Conservation (phyloP, 2,329 filamentous ascomycete genomes). For the Microascus cirrosus region DNA sequence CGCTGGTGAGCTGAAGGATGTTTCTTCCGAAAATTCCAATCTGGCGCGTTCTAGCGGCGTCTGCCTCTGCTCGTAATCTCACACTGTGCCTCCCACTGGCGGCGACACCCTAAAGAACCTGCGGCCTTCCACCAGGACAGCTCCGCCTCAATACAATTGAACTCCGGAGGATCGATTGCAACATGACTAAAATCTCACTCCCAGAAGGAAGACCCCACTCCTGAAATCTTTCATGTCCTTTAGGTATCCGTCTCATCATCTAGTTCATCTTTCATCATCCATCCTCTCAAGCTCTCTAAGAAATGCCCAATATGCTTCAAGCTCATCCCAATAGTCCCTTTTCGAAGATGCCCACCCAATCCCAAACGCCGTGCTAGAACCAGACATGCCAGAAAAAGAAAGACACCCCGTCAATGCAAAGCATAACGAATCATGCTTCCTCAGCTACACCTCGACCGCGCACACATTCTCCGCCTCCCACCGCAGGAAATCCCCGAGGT, state of each 20-base stretch:
- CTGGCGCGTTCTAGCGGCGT: not conserved
- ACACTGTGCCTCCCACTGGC: not conserved
- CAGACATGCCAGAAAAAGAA: not conserved
- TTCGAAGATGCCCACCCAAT: not conserved
- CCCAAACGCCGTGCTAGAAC: not conserved
- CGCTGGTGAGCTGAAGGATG: not conserved
- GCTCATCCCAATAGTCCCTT: no score
- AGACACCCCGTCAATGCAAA: not conserved
- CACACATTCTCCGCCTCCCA: constrained; percentile 45
- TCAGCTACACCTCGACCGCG: constrained; percentile 8
- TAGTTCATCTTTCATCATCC: no score
- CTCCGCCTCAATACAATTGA: no score
- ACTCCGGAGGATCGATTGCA: no score
- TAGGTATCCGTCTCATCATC: no score
- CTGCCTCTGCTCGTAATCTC: not conserved
- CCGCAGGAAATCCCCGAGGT: constrained; percentile 45
- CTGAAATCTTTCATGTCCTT: no score
- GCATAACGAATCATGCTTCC: not conserved
- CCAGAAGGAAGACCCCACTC: no score
- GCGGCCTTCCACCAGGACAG: no score
- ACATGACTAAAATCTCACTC: no score
- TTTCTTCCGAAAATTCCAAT: not conserved
- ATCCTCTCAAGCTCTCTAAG: no score
- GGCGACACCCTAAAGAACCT: no score
- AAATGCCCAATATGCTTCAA: no score